Base-by-base conservation (phyloP, 2,329 filamentous ascomycete genomes). In the Aspergillus sp. region DNA sequence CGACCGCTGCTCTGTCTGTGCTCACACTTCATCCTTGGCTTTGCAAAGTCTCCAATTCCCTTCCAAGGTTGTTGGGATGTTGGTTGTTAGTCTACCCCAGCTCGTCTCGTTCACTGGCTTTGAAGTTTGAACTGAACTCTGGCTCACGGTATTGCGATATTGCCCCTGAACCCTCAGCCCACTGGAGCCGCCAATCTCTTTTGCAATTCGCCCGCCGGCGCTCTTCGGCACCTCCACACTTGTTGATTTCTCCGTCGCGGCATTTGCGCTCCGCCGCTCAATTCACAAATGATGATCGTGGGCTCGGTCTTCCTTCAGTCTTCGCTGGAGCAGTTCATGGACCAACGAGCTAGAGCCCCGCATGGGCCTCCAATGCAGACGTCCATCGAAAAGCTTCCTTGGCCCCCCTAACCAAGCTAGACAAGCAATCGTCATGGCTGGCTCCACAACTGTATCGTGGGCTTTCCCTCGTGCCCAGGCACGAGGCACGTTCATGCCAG, bases 161-260 rank as follows among this genome's bases (percentile, higher is more conserved):
- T 31, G 27, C 27, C 27, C 27, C 27, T 31, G 27, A 31, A 31
- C 27, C 37, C 8, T n/a, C 37, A 40, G 37, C 17, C 37, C 37
- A 40, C 37, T 14, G 27, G 27, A 11, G 27, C 27, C 27, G 27
- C 27, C 27, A 27, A 7, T 8, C 25, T 27, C 43, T 46, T 45
- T 37, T 17, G 33, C 43, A 54, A 54, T 46, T 54, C 43, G 31
- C 51, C 41, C 31, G 21, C 31, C 43, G 51, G 39, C 51, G 6
- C 27, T 54, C 33, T 52, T 59, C 58, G 63, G 14, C 62, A 68
- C 52, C 66, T 64, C 50, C 41, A 52, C 53, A 31, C 39, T 48
- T 27, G 19, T 25, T 27, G 25, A 21, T 35, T 9, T 33, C 39
- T 44, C 50, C 25, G 25, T 48, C 43, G 21, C 27, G 27, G 27